phyloP scores from a whole-genome alignment of 495 filamentous ascomycete species.

The Neurospora discreta region DNA sequence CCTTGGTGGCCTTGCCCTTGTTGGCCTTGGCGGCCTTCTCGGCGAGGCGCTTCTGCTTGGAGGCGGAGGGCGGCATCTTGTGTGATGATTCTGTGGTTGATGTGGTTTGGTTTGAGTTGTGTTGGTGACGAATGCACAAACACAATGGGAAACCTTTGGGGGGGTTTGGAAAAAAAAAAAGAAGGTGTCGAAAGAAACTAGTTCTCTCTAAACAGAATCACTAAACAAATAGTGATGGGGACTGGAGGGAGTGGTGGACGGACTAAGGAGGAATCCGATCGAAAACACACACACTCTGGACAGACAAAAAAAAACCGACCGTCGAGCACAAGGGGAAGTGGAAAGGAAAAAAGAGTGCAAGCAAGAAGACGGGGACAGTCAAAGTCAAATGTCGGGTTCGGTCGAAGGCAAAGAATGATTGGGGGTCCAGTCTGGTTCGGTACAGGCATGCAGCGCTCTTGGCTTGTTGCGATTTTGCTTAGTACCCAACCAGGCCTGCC shows the following conservation, averaged over 20 bases:
- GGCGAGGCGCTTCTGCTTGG: conserved; percentile 93
- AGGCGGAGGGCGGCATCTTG: conserved; percentile 82
- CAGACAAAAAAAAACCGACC: not conserved
- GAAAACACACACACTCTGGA: not conserved
- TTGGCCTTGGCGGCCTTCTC: conserved; percentile 76
- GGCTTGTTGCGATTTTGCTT: not conserved
- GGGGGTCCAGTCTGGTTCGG: not conserved
- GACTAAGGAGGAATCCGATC: not conserved
- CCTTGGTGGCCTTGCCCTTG: conserved; percentile 68
- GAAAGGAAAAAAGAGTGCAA: not conserved
- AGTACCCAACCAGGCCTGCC: not conserved
- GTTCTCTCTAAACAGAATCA: not conserved
- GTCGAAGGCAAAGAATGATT: not conserved
- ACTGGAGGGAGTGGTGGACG: not conserved
- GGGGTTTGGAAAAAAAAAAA: not conserved
- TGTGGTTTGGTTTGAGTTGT: not conserved
- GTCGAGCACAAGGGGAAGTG: not conserved
- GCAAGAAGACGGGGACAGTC: not conserved
- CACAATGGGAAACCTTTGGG: not conserved
- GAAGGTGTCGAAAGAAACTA: not conserved
- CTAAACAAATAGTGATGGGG: not conserved
- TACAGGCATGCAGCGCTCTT: not conserved
- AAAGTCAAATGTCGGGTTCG: not conserved
- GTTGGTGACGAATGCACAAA: not conserved
- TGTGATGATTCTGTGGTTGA: conserved; percentile 1